Base-by-base conservation (phyloP, 441 rosid genomes). In the Manihot esculenta region DNA sequence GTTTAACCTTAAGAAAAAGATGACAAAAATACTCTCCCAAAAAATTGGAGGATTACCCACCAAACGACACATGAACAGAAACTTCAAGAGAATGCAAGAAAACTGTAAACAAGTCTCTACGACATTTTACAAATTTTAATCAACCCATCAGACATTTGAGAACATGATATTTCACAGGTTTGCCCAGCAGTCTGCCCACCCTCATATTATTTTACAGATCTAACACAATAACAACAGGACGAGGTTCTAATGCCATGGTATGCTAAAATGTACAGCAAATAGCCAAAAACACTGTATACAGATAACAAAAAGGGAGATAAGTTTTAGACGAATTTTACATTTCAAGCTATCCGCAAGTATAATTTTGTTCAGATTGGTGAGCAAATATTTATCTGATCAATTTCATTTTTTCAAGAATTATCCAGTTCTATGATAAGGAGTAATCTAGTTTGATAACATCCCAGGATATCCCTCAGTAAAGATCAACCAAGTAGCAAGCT, bases 21-120 rank as follows among this genome's bases (percentile, higher is more conserved):
- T 14, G 38, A 14, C 60, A 62, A 13, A n/a, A 64, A 64, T 5
- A 53, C 33, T 62, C 23, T n/a, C 35, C 27, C 44, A 49, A 66
- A 53, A 20, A 15, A 53, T 67, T 20, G 18, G 47, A 49, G 26
- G 54, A 14, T 21, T 47, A 17, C 12, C 51, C 59, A 30, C 8
- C 23, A 33, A 63, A 44, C 0, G 49, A 33, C 17, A 33, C 26
- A 35, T 67, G 21, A 60, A 75, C 62, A n/a, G 58, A 48, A 62
- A 56, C 47, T 69, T 45, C 24, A 47, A 56, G 64, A 23, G 30
- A 30, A 72, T 50, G 1, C 54, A 33, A 62, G 68, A 30, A 51
- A 49, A 27, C n/a, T 18, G 35, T 59, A 60, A 5, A 30, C 2
- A 20, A 66, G 23, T 55, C 57, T 55, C 42, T 20, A 45, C 7